Conservation (phyloP, 2,329 filamentous ascomycete genomes). For the Talaromyces sp. region DNA sequence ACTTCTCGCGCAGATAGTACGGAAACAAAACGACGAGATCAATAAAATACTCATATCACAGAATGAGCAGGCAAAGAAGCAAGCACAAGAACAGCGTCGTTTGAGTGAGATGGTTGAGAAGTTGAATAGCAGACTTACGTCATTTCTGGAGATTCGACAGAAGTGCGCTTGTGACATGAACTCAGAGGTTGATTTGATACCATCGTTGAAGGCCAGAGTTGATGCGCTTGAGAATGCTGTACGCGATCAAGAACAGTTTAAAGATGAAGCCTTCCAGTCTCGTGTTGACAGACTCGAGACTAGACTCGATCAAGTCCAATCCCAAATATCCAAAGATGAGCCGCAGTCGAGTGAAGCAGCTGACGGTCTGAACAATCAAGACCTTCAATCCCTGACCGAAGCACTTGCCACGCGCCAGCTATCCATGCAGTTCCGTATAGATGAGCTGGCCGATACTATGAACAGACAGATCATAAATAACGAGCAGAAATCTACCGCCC, state of each 20-base stretch:
- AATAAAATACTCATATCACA: constrained; percentile 5
- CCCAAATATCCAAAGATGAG: not conserved
- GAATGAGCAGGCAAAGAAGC: not conserved
- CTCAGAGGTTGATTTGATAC: not conserved
- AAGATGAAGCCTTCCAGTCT: not conserved
- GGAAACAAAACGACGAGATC: constrained; percentile 14
- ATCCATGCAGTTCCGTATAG: constrained; percentile 7
- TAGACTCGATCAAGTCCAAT: not conserved
- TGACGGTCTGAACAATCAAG: not conserved
- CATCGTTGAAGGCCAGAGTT: not conserved
- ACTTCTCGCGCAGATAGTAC: constrained; percentile 7
- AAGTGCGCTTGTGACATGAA: not conserved
- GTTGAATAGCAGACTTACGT: not conserved
- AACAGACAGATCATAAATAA: not conserved
- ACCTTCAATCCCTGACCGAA: constrained; percentile 8
- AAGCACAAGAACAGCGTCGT: constrained; percentile 1
- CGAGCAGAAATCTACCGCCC: not conserved
- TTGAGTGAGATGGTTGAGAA: constrained; percentile 6
- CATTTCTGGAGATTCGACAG: not conserved
- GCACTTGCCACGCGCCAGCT: constrained; percentile 6
- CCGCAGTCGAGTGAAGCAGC: not conserved
- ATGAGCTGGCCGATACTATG: not conserved
- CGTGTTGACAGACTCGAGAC: not conserved
- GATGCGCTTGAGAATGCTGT: not conserved
- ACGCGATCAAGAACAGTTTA: not conserved